Evolutionary conservation across 23 red algal species (phyloP).

Genomic region (Gracilaria gracilis): DNA sequence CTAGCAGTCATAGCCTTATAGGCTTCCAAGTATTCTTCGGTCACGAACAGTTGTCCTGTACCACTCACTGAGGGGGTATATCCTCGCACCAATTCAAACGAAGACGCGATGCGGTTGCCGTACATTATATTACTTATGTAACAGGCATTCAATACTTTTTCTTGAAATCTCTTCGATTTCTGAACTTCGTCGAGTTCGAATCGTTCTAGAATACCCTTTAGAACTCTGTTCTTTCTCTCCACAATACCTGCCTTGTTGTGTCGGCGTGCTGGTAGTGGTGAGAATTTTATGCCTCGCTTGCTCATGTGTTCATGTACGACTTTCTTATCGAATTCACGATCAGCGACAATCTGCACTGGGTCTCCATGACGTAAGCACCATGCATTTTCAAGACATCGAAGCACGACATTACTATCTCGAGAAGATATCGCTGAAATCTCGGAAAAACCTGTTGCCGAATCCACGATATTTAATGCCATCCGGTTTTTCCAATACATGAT

Average conservation of each 20-base stretch:
- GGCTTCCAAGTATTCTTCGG: too few species aligned
- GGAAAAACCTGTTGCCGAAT: constrained; percentile 23
- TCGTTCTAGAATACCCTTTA: neutral
- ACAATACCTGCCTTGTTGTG: constrained; percentile 22
- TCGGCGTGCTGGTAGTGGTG: neutral
- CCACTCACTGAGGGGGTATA: too few species aligned
- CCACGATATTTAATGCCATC: neutral
- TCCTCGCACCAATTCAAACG: too few species aligned
- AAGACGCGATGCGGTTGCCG: too few species aligned
- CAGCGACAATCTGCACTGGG: neutral
- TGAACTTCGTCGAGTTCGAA: neutral
- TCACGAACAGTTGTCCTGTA: too few species aligned
- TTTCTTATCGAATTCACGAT: constrained; percentile 14
- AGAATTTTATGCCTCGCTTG: neutral
- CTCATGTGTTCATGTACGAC: neutral
- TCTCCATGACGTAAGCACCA: constrained; percentile 8
- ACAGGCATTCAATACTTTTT: too few species aligned
- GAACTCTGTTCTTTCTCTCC: constrained; percentile 18
- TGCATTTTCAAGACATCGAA: neutral
- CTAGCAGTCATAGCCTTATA: too few species aligned
- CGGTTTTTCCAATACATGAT: neutral
- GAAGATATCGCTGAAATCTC: neutral
- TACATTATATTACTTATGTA: too few species aligned
- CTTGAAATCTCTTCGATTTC: too few species aligned
- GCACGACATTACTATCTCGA: neutral